Conservation (phyloP, 108 stramenopile genomes). For the Discostella stelligeroides region DNA sequence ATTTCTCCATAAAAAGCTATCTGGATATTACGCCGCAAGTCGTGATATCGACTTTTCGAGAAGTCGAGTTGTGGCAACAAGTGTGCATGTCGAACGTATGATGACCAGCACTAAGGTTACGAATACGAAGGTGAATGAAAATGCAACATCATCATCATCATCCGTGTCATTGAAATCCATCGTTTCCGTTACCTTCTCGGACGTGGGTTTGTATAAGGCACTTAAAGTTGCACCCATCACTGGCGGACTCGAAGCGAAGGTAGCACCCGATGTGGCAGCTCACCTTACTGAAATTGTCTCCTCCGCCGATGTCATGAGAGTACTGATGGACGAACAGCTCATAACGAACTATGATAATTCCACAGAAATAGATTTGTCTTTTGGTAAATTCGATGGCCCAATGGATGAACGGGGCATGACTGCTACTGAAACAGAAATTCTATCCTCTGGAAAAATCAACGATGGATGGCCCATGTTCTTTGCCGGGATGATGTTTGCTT, state of each 20-base stretch:
- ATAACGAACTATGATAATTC: conserved; percentile 5
- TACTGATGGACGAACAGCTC: conserved; percentile 10
- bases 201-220: conserved; percentile 23
- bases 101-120: neutral
- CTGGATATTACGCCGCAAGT: neutral
- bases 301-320: conserved; percentile 4
- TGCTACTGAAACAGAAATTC: conserved; percentile 25
- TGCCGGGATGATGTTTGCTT: conserved; percentile 16
- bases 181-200: conserved; percentile 37
- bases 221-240: neutral
- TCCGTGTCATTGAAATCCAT: conserved; percentile 19
- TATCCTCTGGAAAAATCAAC: conserved; percentile 10
- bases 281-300: conserved; percentile 11
- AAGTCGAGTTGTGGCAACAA: neutral
- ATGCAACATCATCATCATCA: neutral
- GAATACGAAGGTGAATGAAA: neutral
- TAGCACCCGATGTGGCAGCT: conserved; percentile 13
- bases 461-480: conserved; percentile 24
- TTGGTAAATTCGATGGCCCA: conserved; percentile 26
- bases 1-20: conserved; percentile 19
- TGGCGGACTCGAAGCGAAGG: conserved; percentile 7
- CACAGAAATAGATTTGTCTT: conserved; percentile 7
- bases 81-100: conserved; percentile 15
- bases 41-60: conserved; percentile 8
- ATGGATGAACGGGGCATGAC: conserved; percentile 17